A percentile compares a stretch with the other conserved stretches of the same genome.
These are phyloP conservation scores for Marsdenia floribunda DNA, from an alignment of 257 asterid genomes.

Conservation along the genomic window DNA sequence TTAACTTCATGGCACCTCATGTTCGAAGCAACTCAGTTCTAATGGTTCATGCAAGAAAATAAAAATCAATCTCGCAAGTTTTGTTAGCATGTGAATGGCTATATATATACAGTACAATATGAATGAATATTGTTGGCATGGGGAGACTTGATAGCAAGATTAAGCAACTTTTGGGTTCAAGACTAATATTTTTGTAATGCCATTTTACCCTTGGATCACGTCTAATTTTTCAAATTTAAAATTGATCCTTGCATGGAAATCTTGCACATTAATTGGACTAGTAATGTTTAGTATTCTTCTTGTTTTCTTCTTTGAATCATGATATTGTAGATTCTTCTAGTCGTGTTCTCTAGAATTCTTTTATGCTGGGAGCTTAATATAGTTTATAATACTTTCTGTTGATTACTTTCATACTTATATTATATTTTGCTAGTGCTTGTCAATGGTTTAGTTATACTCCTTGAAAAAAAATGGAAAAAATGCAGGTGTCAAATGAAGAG, in stretches of 20 bases:
- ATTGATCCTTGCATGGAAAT: background rate
- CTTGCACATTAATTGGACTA: background rate
- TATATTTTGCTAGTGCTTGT: background rate
- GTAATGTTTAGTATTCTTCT: background rate
- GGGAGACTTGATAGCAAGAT: background rate
- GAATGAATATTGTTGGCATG: background rate
- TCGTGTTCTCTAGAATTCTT: background rate
- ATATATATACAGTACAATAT: background rate
- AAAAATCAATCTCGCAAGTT: too few relatives aligned
- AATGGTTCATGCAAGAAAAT: background rate
- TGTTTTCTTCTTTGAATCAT: background rate
- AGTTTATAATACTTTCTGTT: background rate
- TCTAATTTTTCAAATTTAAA: background rate
- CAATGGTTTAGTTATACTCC: background rate
- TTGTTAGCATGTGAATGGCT: background rate
- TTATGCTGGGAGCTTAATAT: background rate
- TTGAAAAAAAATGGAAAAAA: background rate
- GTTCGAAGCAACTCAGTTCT: background rate
- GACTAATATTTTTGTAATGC: background rate
- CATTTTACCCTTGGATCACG: background rate
- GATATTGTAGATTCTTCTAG: background rate
- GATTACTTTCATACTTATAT: background rate
- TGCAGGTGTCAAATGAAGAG: constrained; percentile 85
- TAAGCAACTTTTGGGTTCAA: background rate
- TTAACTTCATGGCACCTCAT: background rate